Evolutionary conservation across 1,139 yeast genomes (phyloP).

Genomic region (Ogataea hybrid): DNA sequence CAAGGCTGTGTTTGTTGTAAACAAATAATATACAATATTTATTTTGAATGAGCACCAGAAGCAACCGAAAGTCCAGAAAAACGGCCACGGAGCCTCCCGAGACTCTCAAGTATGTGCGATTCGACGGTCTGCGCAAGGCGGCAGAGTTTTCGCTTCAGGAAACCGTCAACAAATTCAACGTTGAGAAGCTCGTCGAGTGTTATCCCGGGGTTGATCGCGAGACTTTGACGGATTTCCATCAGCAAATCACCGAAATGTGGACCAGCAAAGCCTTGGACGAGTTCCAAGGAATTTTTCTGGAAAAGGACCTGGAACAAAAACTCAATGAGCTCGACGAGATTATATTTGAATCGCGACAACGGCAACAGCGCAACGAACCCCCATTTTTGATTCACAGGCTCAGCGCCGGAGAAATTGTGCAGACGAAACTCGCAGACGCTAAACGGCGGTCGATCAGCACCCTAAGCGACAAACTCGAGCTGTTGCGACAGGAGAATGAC

Average conservation of each 20-base stretch:
- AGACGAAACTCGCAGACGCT: conserved; percentile 33
- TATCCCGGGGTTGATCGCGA: conserved; percentile 62
- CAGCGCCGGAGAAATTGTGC: conserved; percentile 34
- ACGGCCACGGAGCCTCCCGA: conserved; percentile 1
- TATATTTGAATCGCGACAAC: conserved; percentile 48
- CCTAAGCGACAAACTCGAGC: conserved; percentile 30
- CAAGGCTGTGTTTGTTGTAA: conserved; percentile 9
- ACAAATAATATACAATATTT: conserved; percentile 9
- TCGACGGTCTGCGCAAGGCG: conserved; percentile 29
- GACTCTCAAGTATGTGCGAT: conserved; percentile 23
- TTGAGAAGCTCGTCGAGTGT: conserved; percentile 61
- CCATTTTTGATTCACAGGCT: conserved; percentile 31
- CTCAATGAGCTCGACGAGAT: conserved; percentile 66
- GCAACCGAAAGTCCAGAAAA: conserved; percentile 5
- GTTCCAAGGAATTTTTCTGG: conserved; percentile 63
- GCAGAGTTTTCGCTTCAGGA: conserved; percentile 60
- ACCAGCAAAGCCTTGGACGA: conserved; percentile 54
- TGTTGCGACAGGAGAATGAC: conserved; percentile 29
- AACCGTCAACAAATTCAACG: conserved; percentile 57
- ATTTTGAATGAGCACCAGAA: conserved; percentile 5
- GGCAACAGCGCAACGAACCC: conserved; percentile 26
- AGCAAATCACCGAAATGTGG: conserved; percentile 65
- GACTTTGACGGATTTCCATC: conserved; percentile 55
- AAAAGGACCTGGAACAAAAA: conserved; percentile 55
- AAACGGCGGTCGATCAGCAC: conserved; percentile 31